Base-by-base conservation (phyloP, 768 basidiomycete genomes). In the Rhodosporidiobolus odoratus region DNA sequence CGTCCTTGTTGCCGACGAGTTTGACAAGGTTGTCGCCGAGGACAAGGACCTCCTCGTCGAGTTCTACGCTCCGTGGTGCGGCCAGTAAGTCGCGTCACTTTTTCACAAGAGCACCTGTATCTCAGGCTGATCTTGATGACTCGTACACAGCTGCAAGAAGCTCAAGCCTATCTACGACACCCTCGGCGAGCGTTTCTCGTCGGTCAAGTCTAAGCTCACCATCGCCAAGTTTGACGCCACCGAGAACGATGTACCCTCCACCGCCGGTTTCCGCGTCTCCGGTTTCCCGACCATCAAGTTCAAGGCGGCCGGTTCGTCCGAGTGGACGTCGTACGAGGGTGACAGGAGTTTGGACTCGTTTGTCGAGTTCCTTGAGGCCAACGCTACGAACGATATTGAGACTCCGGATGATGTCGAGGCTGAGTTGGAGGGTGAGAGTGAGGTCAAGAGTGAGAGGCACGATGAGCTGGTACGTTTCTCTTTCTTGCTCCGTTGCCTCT, bases 1-100 rank as follows among this genome's bases (percentile, higher is more conserved):
- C 81, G 85, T 83, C 59, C 82, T 99, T 35, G 95, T 97, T 62
- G 87, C 91, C 71, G 89, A 91, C 80, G 86, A 89, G 74, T 98
- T 97, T 74, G 92, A 98, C 4, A 82, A 91, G 60, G 83, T 93
- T 61, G 88, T 91, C 41, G 87, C 85, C 71, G 91, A 96, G 78
- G 89, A 92, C 72, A 96, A 96, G 83, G 94, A 98, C 79, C 88
- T 97, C 76, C 92, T 99, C 77, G 84, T 97, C 74, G 95, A 98
- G 81, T 94, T 99, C 81, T 97, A 91, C 77, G 96, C 96, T 58
- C 86, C 92, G 58, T 99, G 96, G 96, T 94, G 80, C 53, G 88
- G 80, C 43, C 75, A 76, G 59, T 78, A 66, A 32, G 32, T 64
- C 53, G 74, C 68, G 64, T 32, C 73, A 71, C 70, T 13, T 23